A percentile compares a stretch with the other conserved stretches of the same genome.
Evolutionary conservation across 768 basidiomycete genomes (phyloP).

Genomic region (Russula compacta): DNA sequence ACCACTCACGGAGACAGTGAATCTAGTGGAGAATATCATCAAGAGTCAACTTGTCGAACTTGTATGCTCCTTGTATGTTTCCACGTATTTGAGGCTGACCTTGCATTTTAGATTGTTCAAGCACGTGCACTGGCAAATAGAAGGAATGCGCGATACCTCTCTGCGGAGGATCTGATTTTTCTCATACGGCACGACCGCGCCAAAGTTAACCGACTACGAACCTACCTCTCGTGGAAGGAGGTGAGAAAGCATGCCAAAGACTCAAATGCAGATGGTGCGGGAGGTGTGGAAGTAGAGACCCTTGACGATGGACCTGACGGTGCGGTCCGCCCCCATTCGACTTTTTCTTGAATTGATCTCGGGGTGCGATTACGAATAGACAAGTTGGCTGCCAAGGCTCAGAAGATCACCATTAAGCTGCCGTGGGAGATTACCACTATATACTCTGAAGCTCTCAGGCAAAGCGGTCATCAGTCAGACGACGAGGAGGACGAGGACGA

Average conservation of each 20-base stretch:
- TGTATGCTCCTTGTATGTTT: conserved; percentile 31
- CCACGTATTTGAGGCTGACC: background rate
- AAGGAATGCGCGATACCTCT: conserved; percentile 76
- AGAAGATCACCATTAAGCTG: conserved; percentile 90
- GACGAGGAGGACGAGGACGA: conserved; percentile 96
- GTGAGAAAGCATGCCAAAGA: conserved; percentile 94
- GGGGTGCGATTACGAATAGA: conserved; percentile 33
- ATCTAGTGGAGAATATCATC: conserved; percentile 93
- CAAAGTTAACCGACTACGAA: conserved; percentile 87
- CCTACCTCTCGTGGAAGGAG: conserved; percentile 95
- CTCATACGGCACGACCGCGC: conserved; percentile 90
- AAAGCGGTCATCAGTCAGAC: conserved; percentile 50
- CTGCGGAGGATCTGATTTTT: conserved; percentile 93
- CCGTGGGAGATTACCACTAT: conserved; percentile 94
- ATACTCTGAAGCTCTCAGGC: conserved; percentile 71
- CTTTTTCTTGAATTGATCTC: background rate
- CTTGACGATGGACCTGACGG: conserved; percentile 80
- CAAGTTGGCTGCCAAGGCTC: conserved; percentile 72
- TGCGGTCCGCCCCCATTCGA: conserved; percentile 26
- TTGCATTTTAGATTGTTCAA: conserved; percentile 63
- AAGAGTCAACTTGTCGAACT: conserved; percentile 86
- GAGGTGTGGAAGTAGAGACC: conserved; percentile 72
- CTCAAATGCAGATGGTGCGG: conserved; percentile 72
- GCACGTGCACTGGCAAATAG: conserved; percentile 76
- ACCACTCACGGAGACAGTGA: conserved; percentile 77